Conservation (phyloP, 306 rosid species). For the Prinsepia uniflora region DNA sequence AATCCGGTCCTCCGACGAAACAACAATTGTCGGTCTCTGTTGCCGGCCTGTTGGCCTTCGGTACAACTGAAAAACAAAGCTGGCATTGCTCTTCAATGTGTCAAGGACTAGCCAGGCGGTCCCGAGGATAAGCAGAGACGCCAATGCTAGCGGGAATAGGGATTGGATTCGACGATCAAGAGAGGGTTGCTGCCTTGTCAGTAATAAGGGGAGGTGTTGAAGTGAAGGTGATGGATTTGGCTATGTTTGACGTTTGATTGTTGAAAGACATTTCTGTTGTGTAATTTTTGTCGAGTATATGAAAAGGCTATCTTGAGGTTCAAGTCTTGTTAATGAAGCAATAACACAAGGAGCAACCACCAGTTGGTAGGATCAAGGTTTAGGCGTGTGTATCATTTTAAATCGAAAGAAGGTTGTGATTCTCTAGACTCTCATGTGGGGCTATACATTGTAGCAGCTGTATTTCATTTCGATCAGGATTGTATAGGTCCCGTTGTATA, state of each 20-base stretch:
- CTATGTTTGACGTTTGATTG: constrained; percentile 12
- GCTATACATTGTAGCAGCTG: background rate
- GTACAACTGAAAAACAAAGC: constrained; percentile 34
- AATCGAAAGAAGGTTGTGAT: constrained; percentile 24
- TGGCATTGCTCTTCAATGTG: constrained; percentile 45
- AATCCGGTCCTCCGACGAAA: constrained; percentile 51
- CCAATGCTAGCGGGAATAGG: constrained; percentile 53
- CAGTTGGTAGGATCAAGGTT: constrained; percentile 65
- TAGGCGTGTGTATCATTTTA: constrained; percentile 26
- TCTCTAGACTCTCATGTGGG: background rate
- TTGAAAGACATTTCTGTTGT: background rate
- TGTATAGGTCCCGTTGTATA: no score
- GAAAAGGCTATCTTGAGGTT: constrained; percentile 39
- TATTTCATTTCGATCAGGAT: no score
- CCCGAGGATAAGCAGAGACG: constrained; percentile 60
- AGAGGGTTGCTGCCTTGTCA: constrained; percentile 38
- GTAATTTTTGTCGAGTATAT: constrained; percentile 6
- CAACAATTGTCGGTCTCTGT: constrained; percentile 31
- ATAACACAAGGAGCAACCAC: constrained; percentile 46
- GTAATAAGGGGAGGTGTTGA: background rate
- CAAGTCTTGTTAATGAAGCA: constrained; percentile 33
- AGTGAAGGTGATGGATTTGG: background rate
- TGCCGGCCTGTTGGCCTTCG: constrained; percentile 31
- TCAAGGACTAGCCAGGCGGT: constrained; percentile 52
- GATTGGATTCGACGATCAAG: constrained; percentile 48